Percentiles rank a stretch among this genome's conserved stretches.
Conservation (phyloP, 2,329 filamentous ascomycete genomes). For the Fusarium denticulatum region DNA sequence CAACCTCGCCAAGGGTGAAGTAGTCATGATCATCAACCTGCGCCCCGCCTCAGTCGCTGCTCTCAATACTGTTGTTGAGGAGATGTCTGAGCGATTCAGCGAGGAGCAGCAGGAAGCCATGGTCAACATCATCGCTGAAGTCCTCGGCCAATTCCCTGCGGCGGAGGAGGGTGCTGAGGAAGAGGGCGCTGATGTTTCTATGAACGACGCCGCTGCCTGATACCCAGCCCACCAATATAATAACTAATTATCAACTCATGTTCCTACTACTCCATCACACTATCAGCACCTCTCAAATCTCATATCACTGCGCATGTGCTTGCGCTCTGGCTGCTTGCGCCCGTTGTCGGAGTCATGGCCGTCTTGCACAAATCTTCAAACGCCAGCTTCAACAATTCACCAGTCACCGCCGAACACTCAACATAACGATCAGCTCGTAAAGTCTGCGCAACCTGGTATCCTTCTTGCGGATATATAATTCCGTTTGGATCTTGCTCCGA, state of each 20-base stretch:
- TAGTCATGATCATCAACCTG: constrained; percentile 75
- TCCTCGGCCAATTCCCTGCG: constrained; percentile 63
- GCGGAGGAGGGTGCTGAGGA: constrained; percentile 43
- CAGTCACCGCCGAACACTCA: constrained; percentile 70
- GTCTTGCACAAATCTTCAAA: constrained; percentile 71
- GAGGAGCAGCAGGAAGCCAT: constrained; percentile 69
- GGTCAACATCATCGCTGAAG: constrained; percentile 63
- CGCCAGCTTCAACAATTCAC: constrained; percentile 65
- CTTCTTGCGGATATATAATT: constrained; percentile 70
- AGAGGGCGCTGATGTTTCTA: constrained; percentile 48
- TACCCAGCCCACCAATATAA: constrained; percentile 5
- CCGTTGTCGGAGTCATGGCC: constrained; percentile 59
- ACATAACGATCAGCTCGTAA: constrained; percentile 71
- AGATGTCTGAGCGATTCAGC: constrained; percentile 69
- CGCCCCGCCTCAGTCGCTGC: constrained; percentile 66
- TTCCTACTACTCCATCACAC: background rate
- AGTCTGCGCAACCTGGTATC: constrained; percentile 64
- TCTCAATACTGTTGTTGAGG: constrained; percentile 72
- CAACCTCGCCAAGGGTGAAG: constrained; percentile 73
- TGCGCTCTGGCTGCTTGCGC: constrained; percentile 62
- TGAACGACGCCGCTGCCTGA: constrained; percentile 50
- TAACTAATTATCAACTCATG: background rate
- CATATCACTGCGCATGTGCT: constrained; percentile 64
- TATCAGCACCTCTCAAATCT: constrained; percentile 24
- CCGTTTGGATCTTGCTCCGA: constrained; percentile 68